These are phyloP conservation scores for Boletus vinaceobasis DNA, from an alignment of 768 basidiomycete genomes.

Conservation along the genomic window DNA sequence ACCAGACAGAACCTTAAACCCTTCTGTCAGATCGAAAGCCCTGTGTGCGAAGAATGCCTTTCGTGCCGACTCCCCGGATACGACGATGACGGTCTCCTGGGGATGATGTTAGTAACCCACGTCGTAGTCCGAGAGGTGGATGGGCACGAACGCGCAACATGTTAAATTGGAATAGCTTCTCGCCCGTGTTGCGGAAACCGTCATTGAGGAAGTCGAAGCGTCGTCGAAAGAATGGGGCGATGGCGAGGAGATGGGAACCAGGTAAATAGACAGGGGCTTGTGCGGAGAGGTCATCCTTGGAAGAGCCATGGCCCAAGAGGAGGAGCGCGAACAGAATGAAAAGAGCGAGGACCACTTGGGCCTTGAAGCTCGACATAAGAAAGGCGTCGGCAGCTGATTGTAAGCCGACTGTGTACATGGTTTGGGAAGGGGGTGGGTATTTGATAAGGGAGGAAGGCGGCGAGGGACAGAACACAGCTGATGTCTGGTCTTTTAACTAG, in stretches of 20 bases:
- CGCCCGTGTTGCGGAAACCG: conserved; percentile 66
- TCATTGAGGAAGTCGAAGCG: conserved; percentile 72
- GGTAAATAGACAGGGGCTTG: conserved; percentile 54
- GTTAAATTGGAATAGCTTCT: conserved; percentile 65
- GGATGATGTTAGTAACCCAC: conserved; percentile 20
- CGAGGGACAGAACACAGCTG: conserved; percentile 22
- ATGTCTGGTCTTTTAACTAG: conserved; percentile 24
- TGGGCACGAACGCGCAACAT: conserved; percentile 54
- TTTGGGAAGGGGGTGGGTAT: conserved; percentile 21
- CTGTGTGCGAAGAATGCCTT: conserved; percentile 67
- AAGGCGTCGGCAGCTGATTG: conserved; percentile 37
- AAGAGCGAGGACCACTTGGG: conserved; percentile 33
- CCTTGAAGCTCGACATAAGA: conserved; percentile 32
- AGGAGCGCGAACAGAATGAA: conserved; percentile 39
- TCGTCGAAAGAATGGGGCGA: conserved; percentile 63
- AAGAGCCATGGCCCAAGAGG: conserved; percentile 33
- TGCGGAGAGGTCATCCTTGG: conserved; percentile 43
- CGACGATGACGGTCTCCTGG: conserved; percentile 70
- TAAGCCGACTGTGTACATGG: conserved; percentile 44
- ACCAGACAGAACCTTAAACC: conserved; percentile 75
- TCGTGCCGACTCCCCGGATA: conserved; percentile 70
- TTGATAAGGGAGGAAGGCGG: conserved; percentile 24
- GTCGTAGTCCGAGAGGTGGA: conserved; percentile 6
- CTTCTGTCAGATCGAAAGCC: conserved; percentile 72
- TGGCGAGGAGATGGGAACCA: conserved; percentile 53